phyloP scores from a whole-genome alignment of 306 rosid species.

The Quercus suber region DNA sequence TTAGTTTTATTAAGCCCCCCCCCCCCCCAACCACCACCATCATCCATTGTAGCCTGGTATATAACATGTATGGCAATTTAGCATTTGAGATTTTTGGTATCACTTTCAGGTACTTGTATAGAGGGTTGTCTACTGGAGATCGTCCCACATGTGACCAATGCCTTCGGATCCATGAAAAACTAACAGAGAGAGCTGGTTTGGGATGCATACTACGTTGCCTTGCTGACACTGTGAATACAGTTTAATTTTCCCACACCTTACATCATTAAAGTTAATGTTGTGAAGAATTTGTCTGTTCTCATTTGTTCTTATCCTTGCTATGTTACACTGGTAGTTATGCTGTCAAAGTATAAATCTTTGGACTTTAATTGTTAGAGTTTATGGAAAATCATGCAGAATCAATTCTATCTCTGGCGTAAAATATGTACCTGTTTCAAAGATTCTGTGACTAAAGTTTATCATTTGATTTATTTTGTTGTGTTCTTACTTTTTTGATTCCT shows the following conservation, averaged over 20 bases:
- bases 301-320: constrained; percentile 4
- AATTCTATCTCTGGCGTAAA: background rate
- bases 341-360: background rate
- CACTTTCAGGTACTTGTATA: constrained; percentile 70
- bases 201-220: constrained; percentile 93
- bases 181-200: constrained; percentile 87
- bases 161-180: constrained; percentile 83
- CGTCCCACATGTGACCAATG: constrained; percentile 95
- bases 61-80: background rate
- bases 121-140: constrained; percentile 95
- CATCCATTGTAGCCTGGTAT: background rate
- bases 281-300: background rate
- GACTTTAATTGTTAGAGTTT: background rate
- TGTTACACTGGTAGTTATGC: background rate
- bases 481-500: background rate
- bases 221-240: constrained; percentile 80
- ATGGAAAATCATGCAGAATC: background rate
- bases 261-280: background rate
- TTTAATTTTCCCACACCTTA: constrained; percentile 38
- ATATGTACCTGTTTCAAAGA: background rate
- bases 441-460: background rate
- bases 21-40: no score
- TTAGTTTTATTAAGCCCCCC: no score
- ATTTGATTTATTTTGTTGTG: background rate
- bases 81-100: background rate